A percentile compares a stretch with the other conserved stretches of the same genome.
Evolutionary conservation across 1,139 yeast species (phyloP).

Genomic region (Kodamaea derodonti): DNA sequence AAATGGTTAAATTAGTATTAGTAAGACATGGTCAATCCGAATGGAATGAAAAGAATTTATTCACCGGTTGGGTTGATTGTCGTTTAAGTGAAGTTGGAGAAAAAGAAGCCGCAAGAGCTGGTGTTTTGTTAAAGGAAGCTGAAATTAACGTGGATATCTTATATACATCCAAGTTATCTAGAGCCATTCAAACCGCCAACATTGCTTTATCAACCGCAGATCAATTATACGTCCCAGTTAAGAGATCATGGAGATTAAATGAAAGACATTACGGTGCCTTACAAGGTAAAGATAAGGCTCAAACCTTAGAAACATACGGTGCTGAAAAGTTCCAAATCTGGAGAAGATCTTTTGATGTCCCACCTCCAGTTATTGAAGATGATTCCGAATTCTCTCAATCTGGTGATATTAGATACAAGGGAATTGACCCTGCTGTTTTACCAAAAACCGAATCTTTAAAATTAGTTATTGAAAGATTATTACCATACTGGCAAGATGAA

Average conservation of each 20-base stretch:
- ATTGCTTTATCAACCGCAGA: constrained; percentile 88
- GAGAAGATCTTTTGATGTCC: constrained; percentile 97
- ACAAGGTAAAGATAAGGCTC: constrained; percentile 98
- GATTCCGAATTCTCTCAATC: constrained; percentile 79
- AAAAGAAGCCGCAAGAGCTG: constrained; percentile 91
- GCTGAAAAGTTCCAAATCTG: constrained; percentile 91
- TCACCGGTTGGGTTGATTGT: constrained; percentile 99
- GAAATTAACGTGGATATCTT: constrained; percentile 81
- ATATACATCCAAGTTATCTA: constrained; percentile 86
- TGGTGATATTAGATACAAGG: constrained; percentile 79
- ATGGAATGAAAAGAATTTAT: constrained; percentile 97
- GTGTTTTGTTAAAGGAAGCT: constrained; percentile 86
- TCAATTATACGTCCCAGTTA: constrained; percentile 87
- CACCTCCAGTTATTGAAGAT: constrained; percentile 87
- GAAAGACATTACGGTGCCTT: constrained; percentile 99
- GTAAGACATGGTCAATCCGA: constrained; percentile 99
- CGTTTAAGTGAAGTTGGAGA: constrained; percentile 79
- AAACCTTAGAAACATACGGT: constrained; percentile 83
- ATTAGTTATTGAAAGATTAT: constrained; percentile 92
- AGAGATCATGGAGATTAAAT: constrained; percentile 96
- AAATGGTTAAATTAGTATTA: constrained; percentile 67
- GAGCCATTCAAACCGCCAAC: constrained; percentile 98
- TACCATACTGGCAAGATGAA: constrained; percentile 97
- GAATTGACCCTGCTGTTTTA: constrained; percentile 77
- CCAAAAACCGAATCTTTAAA: constrained; percentile 95